Evolutionary conservation across 352 stramenopile genomes (phyloP), one percentile per base, ranked within the genome.

Genomic region (Phytopythium litorale): DNA sequence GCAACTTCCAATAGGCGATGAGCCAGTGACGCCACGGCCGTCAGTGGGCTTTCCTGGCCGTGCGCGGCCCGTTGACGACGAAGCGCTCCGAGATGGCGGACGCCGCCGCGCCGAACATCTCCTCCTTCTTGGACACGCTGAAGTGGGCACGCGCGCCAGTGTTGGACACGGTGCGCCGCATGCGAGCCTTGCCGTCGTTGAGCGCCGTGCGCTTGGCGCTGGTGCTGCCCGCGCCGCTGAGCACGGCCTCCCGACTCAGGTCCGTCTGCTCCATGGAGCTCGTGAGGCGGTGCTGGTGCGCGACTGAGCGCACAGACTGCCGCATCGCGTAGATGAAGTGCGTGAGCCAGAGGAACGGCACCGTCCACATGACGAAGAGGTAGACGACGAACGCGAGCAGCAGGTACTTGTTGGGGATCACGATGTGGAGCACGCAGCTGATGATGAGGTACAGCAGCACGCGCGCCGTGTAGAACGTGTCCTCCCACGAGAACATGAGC

Each of bases 401-500:
- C 21, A 94, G 59, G 58, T 92, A 94, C 72, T 89, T 88, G 75
- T 94, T 94, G 13, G 85, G 85, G 55, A 92, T 76, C 60, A 94
- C 66, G 33, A 94, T 88, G 71, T 94, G 85, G 48, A 94, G 68
- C 66, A 94, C 76, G 66, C 85, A 94, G 61, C 83, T 92, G 56
- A 92, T 67, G 64, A 92, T 92, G 60, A 94, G 76, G 49, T 85
- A 86, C 64, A 94, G 71, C 56, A 94, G 68, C 13, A 94, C 79
- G 57, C 84, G 82, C 58, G 81, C 75, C 19, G 85, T 92, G 73
- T 94, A 92, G 53, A 91, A 92, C 42, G 83, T 92, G 66, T 94
- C 85, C 48, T 94, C 85, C 85, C 85, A 94, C 38, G 81, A 92
- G 53, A 94, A 92, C 81, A 94, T 91, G 58, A 94, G 80, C 71